phyloP scores from a whole-genome alignment of 768 basidiomycete species.

The Auricularia sp. region DNA sequence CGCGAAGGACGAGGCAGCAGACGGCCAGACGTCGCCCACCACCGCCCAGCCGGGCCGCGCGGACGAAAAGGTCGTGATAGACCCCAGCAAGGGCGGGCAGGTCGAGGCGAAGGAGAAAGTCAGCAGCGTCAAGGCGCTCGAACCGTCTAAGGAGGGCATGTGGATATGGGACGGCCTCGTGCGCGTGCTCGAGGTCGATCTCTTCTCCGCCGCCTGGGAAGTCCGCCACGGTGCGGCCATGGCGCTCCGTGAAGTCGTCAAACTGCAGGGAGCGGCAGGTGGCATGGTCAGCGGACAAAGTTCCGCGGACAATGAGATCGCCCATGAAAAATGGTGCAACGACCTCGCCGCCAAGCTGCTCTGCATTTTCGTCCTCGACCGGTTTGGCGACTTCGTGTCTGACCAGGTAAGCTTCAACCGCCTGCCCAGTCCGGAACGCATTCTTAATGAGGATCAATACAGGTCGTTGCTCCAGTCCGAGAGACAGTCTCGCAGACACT shows the following conservation, averaged over 20 bases:
- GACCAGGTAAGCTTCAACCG: conserved; percentile 49
- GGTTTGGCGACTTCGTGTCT: conserved; percentile 96
- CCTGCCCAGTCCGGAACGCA: background rate
- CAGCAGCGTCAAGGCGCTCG: conserved; percentile 51
- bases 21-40: conserved; percentile 41
- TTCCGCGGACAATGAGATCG: conserved; percentile 45
- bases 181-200: conserved; percentile 67
- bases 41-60: conserved; percentile 24
- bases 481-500: conserved; percentile 94
- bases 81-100: conserved; percentile 77
- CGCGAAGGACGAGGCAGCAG: conserved; percentile 45
- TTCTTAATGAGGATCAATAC: background rate
- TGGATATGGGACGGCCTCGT: conserved; percentile 87
- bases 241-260: conserved; percentile 80
- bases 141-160: conserved; percentile 51
- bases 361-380: conserved; percentile 84
- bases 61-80: conserved; percentile 60
- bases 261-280: conserved; percentile 68
- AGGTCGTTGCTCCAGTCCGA: conserved; percentile 91
- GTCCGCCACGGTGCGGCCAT: conserved; percentile 88
- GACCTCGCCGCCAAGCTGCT: conserved; percentile 76
- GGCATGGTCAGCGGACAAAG: conserved; percentile 64
- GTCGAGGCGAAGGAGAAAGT: conserved; percentile 34
- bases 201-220: conserved; percentile 87
- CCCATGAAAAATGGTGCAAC: conserved; percentile 85